Base-by-base conservation (phyloP, 257 asterid species). In the Primulina eburnea region DNA sequence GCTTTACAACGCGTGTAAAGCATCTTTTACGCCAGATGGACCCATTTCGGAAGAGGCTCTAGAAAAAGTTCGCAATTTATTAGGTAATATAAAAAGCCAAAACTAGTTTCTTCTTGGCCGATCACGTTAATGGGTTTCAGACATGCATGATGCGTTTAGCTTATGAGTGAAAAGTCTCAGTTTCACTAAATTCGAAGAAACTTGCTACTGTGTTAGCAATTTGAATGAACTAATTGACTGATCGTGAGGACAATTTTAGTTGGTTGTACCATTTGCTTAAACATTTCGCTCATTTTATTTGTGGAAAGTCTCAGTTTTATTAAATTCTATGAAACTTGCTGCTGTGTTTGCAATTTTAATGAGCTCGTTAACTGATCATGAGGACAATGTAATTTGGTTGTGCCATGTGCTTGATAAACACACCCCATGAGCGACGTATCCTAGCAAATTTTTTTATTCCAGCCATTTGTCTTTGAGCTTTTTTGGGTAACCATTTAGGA, bases 1-100 rank as follows among this genome's bases (percentile, higher is more conserved):
- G 90, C 99, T 94, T 66, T 94, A 94, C 76, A 94, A 94, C 37
- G 87, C 98, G 57, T 94, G 99, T 82, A 91, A 80, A 84, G 96
- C 82, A 50, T 88, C 97, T 0, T 93, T 94, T 71, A 81, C 92
- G 57, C 84, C 95, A n/a, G 81, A 81, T 78, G 99, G 98, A 73
- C 99, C 99, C 10, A 72, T 88, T 69, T 94, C 99, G 1, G 98
- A 94, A 69, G 99, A 94, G 57, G 96, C 88, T 53, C 84, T 91
- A 38, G 98, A 88, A 71, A 94, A 88, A 82, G 89, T 89, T 56
- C 92, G 96, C 64, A 81, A 84, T 80, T 71, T 89, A 64, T 83
- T 94, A 88, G 99, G 99, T 94, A 86, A 32, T 32, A 32, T 4
- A 32, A 78, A 82, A 67, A 32, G 71, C 67, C 24, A 18, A 37